phyloP scores from a whole-genome alignment of 768 basidiomycete species.

The Leccinum rimulosum region DNA sequence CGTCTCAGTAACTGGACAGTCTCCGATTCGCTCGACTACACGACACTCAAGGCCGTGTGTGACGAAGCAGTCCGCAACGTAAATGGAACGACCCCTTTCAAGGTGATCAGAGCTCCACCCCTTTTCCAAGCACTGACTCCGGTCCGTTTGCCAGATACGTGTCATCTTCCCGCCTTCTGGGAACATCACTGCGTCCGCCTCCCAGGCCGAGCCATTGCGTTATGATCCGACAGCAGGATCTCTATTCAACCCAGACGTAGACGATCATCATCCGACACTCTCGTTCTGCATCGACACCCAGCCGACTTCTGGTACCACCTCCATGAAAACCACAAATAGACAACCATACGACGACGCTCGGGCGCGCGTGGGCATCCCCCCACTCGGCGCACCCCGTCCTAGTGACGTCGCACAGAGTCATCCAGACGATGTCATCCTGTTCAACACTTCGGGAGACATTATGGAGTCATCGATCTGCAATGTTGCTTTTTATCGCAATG shows the following conservation, averaged over 20 bases:
- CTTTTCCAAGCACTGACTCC: neutral
- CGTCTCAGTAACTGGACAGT: conserved; percentile 49
- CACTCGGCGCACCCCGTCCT: conserved; percentile 16
- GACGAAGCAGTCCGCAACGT: conserved; percentile 38
- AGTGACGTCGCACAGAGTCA: conserved; percentile 9
- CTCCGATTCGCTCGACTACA: conserved; percentile 36
- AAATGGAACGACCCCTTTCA: conserved; percentile 21
- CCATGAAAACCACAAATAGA: conserved; percentile 71
- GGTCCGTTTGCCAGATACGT: conserved; percentile 44
- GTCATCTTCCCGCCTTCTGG: conserved; percentile 45
- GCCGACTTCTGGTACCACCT: conserved; percentile 48
- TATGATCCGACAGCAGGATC: conserved; percentile 41
- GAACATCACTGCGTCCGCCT: conserved; percentile 34
- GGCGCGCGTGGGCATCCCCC: conserved; percentile 46
- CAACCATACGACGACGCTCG: conserved; percentile 61
- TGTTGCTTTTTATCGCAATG: conserved; percentile 58
- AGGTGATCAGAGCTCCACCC: conserved; percentile 13
- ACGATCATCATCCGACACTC: conserved; percentile 36
- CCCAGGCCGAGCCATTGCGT: conserved; percentile 31
- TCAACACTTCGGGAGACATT: conserved; percentile 46
- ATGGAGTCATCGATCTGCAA: conserved; percentile 74
- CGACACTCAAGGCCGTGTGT: conserved; percentile 44
- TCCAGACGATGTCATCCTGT: conserved; percentile 60
- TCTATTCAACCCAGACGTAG: conserved; percentile 34
- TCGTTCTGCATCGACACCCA: conserved; percentile 53